Conservation (phyloP, 2,329 filamentous ascomycete species). For the Blastomyces percursus region DNA sequence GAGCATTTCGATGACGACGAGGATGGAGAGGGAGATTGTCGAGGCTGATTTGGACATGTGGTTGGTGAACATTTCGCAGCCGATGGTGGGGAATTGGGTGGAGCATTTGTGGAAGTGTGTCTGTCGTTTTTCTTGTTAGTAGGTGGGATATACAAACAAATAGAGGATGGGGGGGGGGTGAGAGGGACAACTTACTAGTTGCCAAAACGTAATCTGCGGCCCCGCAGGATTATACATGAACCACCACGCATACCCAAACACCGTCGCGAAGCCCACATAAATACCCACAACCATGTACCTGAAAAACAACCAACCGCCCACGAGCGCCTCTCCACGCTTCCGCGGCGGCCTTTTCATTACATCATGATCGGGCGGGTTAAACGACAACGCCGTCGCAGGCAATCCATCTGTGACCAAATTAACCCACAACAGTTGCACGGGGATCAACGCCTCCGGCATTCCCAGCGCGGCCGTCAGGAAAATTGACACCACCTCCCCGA, state of each 20-base stretch:
- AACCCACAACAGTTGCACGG: constrained; percentile 96
- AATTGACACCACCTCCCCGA: constrained; percentile 97
- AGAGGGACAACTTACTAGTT: constrained; percentile 48
- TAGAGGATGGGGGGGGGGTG: neutral
- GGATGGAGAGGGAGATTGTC: constrained; percentile 77
- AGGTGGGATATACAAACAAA: neutral
- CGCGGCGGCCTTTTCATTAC: constrained; percentile 89
- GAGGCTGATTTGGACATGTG: constrained; percentile 80
- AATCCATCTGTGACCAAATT: constrained; percentile 97
- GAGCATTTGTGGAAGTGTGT: constrained; percentile 91
- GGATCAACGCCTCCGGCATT: constrained; percentile 95
- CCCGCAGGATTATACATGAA: constrained; percentile 92
- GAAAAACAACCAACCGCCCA: constrained; percentile 94
- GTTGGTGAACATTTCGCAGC: constrained; percentile 83
- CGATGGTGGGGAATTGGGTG: constrained; percentile 72
- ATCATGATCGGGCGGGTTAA: constrained; percentile 97
- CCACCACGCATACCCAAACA: constrained; percentile 99
- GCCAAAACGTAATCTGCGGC: constrained; percentile 81
- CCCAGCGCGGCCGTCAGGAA: constrained; percentile 93
- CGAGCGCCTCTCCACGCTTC: constrained; percentile 84
- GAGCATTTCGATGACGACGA: constrained; percentile 98
- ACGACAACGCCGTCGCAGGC: constrained; percentile 88
- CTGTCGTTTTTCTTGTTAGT: constrained; percentile 21
- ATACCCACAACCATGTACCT: constrained; percentile 92
- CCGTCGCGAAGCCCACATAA: constrained; percentile 89